Evolutionary conservation across 2,329 filamentous ascomycete species (phyloP), one percentile per base, ranked within the genome.

Genomic region (Coleophoma eucalyptorum): DNA sequence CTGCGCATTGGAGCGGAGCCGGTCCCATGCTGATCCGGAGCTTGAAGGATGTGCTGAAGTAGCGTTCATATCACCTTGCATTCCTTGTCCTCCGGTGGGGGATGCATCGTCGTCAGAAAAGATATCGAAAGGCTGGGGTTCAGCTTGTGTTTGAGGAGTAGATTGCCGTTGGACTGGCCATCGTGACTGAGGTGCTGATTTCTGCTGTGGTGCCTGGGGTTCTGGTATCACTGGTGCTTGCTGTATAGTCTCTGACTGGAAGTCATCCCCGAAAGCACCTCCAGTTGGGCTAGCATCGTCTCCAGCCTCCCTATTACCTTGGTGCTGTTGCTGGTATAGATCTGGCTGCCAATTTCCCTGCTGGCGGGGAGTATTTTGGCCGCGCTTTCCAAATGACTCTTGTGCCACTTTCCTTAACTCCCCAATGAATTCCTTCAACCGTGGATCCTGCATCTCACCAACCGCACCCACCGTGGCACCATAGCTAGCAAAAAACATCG

Each of bases 21-120:
- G 59, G 1, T 67, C 65, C 65, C 65, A 67, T n/a, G 60, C 59
- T 35, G 64, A 67, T 4, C 57, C 63, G 26, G 40, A 42, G 32
- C 21, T 44, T 6, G 26, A 26, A 26, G 26, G 10, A 26, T 8
- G 26, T 26, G 26, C 6, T 43, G 46, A 47, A 50, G 51, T n/a
- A 8, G 50, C 53, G 41, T 60, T 55, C 26, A 26, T 26, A 8
- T 26, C 26, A 16, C 52, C 48, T 8, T 45, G 32, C 18, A 59
- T 50, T 3, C 54, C 58, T 32, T 56, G 55, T 38, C 57, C 57
- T 16, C 54, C 54, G 2, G 61, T 61, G n/a, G 62, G 60, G 20
- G 64, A 65, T 16, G 58, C 60, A 50, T 65, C 58, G 50, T 62
- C 60, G 19, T 20, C 38, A 12, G 18, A 18, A 21, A 61, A 65